Percentiles rank a stretch among this genome's conserved stretches.
Conservation (phyloP, 129 eudicot genomes). For the Deinandra increscens region DNA sequence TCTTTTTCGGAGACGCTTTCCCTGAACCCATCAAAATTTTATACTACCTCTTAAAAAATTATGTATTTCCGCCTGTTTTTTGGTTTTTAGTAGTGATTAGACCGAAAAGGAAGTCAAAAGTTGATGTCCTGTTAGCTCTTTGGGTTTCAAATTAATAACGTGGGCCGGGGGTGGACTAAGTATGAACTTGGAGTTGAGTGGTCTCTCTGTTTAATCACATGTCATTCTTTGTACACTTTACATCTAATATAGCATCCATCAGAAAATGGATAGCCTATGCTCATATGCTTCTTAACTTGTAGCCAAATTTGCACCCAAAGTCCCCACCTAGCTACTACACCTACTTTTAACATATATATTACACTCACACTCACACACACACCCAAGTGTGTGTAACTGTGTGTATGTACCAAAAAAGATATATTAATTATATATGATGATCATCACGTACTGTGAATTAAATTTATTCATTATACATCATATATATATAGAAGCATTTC, state of each 20-base stretch:
- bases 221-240: slow-evolving; percentile 33
- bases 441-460: slow-evolving; percentile 15
- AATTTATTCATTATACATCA: slow-evolving; percentile 20
- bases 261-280: slow-evolving; percentile 29
- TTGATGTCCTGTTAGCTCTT: too few species aligned
- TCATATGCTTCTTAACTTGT: slow-evolving; percentile 37
- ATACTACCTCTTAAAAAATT: too few species aligned
- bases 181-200: slow-evolving; percentile 12
- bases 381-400: slow-evolving; percentile 17
- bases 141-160: too few species aligned
- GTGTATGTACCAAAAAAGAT: slow-evolving; percentile 18
- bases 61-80: too few species aligned
- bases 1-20: too few species aligned
- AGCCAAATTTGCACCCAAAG: slow-evolving; percentile 27
- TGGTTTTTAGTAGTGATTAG: too few species aligned
- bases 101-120: too few species aligned
- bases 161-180: neutral
- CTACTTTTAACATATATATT: slow-evolving; percentile 33
- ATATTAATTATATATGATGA: slow-evolving; percentile 3
- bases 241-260: slow-evolving; percentile 19
- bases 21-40: too few species aligned
- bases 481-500: slow-evolving; percentile 24
- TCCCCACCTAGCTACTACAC: slow-evolving; percentile 38
- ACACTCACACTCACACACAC: too few species aligned
- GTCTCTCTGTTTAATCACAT: slow-evolving; percentile 33